Evolutionary conservation across 164 flowering plant species (phyloP), one percentile per base, ranked within the genome.

Genomic region (Brasenia schreberi): DNA sequence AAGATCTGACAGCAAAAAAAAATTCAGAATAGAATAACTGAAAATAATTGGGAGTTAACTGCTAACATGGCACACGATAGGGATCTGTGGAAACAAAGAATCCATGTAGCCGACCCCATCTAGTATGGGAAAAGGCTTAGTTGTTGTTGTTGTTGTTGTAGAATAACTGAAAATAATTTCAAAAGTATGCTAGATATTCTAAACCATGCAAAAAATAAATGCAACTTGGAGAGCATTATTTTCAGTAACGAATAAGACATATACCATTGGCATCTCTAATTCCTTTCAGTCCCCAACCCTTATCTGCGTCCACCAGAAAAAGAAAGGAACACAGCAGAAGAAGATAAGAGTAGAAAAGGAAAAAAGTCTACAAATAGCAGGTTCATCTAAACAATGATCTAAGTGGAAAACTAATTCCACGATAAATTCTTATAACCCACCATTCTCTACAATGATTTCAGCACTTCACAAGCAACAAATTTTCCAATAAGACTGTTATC

Each of bases 241-340:
- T 33, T 1, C 39, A 33, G 39, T 49, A 49, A 49, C 53, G 42
- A 52, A 61, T 65, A 43, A 23, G 1, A 33, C 44, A 59, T 62
- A 63, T 85, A 89, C 97, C 96, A 92, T 92, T 49, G 97, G 97
- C 65, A 92, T 83, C 63, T 90, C 92, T 68, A 92, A 71, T 71
- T 87, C 90, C 77, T 86, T 92, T 65, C 87, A 86, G 72, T 92
- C 97, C 71, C 66, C 68, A 62, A 89, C 97, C 42, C 92, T 81
- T 94, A 89, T 86, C 71, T 87, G 97, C 82, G 76, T 89, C 97
- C 72, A 92, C 89, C 97, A 87, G 81, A 23, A 66, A 23, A 63
- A 62, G 12, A 67, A 45, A 73, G 18, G 6, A 49, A 70, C n/a
- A 33, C 6, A 14, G 9, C 10, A 49, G 16, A 49, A 49, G 12